Conservation (phyloP, 2,329 filamentous ascomycete genomes). For the Aquanectria penicillioides region DNA sequence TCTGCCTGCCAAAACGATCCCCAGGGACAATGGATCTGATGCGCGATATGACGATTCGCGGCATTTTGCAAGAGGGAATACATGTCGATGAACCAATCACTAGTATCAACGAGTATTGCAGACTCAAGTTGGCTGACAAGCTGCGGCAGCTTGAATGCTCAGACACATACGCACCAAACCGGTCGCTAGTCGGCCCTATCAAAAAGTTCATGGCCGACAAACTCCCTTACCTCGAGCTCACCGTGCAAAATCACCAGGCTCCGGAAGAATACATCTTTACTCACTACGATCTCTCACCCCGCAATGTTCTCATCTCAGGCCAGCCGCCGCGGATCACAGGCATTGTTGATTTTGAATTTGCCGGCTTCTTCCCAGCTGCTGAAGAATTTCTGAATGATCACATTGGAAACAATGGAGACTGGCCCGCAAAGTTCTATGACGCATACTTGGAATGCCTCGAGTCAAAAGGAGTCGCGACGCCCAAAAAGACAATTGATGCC, state of each 20-base stretch:
- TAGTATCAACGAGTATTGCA: background rate
- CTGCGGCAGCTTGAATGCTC: background rate
- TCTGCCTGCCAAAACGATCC: background rate
- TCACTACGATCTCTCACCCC: constrained; percentile 14
- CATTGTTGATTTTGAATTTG: constrained; percentile 22
- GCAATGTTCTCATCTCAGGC: constrained; percentile 15
- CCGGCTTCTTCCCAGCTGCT: constrained; percentile 9
- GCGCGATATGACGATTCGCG: background rate
- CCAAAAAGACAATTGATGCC: background rate
- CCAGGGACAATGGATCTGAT: background rate
- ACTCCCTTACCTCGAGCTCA: background rate
- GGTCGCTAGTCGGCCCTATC: background rate
- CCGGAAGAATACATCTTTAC: constrained; percentile 8
- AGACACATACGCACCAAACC: constrained; percentile 1
- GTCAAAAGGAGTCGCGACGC: background rate
- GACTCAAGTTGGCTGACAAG: background rate
- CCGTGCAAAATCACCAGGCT: background rate
- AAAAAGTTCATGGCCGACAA: background rate
- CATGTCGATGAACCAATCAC: background rate
- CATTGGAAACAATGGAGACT: constrained; percentile 2
- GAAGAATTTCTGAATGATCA: constrained; percentile 21
- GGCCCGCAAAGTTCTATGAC: background rate
- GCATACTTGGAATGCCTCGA: background rate
- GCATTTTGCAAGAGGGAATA: background rate
- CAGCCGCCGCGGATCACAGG: constrained; percentile 6